A percentile compares a stretch with the other conserved stretches of the same genome.
These are phyloP conservation scores for Emergomyces pasteurianus DNA, from an alignment of 2,329 filamentous ascomycete species.

Conservation along the genomic window DNA sequence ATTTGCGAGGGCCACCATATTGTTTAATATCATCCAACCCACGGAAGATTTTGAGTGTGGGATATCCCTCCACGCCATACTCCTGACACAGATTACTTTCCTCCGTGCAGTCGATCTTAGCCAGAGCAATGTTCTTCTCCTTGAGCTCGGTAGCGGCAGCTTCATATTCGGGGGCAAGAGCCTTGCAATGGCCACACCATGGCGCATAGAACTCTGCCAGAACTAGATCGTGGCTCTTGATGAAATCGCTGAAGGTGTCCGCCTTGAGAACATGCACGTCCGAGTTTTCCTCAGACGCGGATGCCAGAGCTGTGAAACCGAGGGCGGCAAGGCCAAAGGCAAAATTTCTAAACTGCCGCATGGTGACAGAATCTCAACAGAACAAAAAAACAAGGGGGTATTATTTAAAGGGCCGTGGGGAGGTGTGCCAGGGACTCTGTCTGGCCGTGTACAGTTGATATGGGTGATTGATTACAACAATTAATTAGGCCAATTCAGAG, in stretches of 20 bases:
- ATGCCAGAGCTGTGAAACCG: constrained; percentile 24
- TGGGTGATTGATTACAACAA: neutral
- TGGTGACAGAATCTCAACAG: constrained; percentile 9
- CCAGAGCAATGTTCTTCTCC: constrained; percentile 36
- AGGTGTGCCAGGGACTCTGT: too few relatives aligned
- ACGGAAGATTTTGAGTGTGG: constrained; percentile 97
- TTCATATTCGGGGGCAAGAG: constrained; percentile 54
- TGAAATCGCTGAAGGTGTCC: constrained; percentile 76
- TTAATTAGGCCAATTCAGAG: neutral
- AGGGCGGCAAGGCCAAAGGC: constrained; percentile 26
- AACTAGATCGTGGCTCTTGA: constrained; percentile 75
- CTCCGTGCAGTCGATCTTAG: constrained; percentile 72
- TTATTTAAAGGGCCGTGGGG: too few relatives aligned
- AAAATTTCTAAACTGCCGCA: constrained; percentile 30
- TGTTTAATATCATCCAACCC: constrained; percentile 67
- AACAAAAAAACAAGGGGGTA: too few relatives aligned
- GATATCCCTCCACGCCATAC: constrained; percentile 92
- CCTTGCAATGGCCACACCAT: constrained; percentile 98
- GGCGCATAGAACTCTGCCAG: constrained; percentile 96
- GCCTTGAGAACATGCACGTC: constrained; percentile 78
- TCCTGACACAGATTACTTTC: constrained; percentile 83
- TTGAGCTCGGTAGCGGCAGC: constrained; percentile 38
- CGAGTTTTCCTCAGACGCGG: constrained; percentile 38
- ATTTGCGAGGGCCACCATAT: constrained; percentile 84
- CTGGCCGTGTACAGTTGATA: too few relatives aligned